Base-by-base conservation (phyloP, 2,329 filamentous ascomycete species). In the Diaporthe capsici region DNA sequence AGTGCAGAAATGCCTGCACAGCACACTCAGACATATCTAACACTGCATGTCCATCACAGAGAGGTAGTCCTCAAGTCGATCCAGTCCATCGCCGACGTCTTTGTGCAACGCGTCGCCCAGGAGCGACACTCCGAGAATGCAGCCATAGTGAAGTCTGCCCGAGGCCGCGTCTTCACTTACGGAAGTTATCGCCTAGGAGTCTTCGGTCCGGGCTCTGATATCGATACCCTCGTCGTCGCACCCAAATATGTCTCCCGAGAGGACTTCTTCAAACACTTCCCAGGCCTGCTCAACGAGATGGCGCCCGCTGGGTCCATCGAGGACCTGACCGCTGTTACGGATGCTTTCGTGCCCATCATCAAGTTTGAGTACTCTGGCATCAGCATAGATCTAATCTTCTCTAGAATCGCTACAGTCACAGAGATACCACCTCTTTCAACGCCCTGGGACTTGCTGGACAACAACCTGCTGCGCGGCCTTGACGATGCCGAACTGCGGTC, bases 261-360 rank as follows among this genome's bases (percentile, higher is more conserved):
- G 44, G 95, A 99, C 84, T 99, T 98, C 87, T 99, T 99, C 86
- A 87, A 94, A 71, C 88, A 94, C 80, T 98, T 98, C 80, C 96
- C 96, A n/a, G 88, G 91, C 28, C 86, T 97, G 65, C 90, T 99
- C 67, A 87, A 93, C 79, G 89, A 93, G 79, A 93, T 97, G 90
- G 92, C 94, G 1, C 91, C 94, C 12, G 87, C 91, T 51, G 94
- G 92, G n/a, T 90, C 95, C 76, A 95, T 98, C 80, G 93, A 94
- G 76, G 95, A 97, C 82, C 88, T 98, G 80, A 93, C 94, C 2
- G 91, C 94, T 0, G 97, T 99, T 51, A 93, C 93, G 65, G 96
- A 98, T 81, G 95, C 96, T 5, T 98, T 95, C 81, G 96, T 98
- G 10, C 97, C 97, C 65, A 98, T 99, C 83, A 98, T 99, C 87